Evolutionary conservation across 2,329 filamentous ascomycete species (phyloP).

Genomic region (Zymoseptoria tritici): DNA sequence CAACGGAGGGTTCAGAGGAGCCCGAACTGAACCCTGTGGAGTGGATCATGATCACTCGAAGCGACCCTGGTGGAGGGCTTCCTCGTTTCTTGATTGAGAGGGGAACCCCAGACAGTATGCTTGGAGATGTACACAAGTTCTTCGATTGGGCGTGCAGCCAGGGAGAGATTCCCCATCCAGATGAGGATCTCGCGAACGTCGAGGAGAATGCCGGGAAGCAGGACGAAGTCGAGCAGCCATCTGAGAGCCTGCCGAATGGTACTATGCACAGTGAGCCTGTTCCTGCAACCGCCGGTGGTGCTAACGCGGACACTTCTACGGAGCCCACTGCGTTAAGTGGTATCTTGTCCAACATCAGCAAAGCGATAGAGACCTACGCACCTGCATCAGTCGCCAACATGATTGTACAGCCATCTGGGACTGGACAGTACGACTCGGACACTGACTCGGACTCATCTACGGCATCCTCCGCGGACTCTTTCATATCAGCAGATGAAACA

Average conservation of each 20-base stretch:
- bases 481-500: constrained; percentile 39
- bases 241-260: neutral
- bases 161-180: constrained; percentile 34
- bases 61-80: constrained; percentile 80
- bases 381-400: constrained; percentile 25
- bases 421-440: constrained; percentile 2
- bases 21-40: constrained; percentile 62
- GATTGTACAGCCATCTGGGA: constrained; percentile 14
- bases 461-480: constrained; percentile 27
- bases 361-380: constrained; percentile 29
- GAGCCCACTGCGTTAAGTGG: constrained; percentile 15
- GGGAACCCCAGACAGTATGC: constrained; percentile 73
- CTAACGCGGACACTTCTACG: neutral
- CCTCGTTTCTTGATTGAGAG: constrained; percentile 88
- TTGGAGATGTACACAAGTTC: constrained; percentile 72
- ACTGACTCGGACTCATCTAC: constrained; percentile 16
- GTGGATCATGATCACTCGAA: constrained; percentile 89
- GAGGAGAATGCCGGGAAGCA: neutral
- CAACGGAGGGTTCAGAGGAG: constrained; percentile 30
- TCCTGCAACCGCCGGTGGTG: neutral
- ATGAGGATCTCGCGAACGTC: constrained; percentile 29
- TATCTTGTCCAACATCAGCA: constrained; percentile 25
- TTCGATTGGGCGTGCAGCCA: constrained; percentile 64
- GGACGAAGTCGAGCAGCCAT: neutral
- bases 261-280: neutral